Conservation (phyloP, 495 filamentous ascomycete species). For the Zalerion maritima region DNA sequence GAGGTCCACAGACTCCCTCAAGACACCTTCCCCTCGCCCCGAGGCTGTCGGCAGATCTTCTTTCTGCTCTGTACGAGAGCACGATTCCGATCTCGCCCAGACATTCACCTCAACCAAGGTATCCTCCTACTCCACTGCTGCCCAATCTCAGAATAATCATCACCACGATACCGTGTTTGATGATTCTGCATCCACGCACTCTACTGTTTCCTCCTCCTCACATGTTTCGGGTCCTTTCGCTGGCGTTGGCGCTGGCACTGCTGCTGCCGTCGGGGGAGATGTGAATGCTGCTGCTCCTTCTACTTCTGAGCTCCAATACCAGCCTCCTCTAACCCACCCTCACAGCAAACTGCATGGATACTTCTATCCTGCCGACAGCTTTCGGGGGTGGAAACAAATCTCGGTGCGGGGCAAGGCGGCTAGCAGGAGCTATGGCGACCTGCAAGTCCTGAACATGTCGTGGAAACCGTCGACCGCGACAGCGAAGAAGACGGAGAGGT, state of each 20-base stretch:
- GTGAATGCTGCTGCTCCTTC: no score
- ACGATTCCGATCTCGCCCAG: conserved; percentile 43
- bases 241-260: conserved; percentile 7
- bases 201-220: conserved; percentile 5
- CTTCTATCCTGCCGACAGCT: conserved; percentile 58
- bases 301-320: conserved; percentile 37
- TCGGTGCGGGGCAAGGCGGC: conserved; percentile 46
- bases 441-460: conserved; percentile 38
- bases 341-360: conserved; percentile 38
- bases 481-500: conserved; percentile 12
- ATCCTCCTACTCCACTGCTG: conserved; percentile 33
- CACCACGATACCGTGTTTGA: conserved; percentile 32
- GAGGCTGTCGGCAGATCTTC: conserved; percentile 33
- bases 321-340: conserved; percentile 28
- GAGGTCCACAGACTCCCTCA: no score
- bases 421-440: conserved; percentile 60
- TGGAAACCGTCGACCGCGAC: conserved; percentile 40
- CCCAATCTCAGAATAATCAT: no score
- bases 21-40: no score
- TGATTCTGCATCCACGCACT: conserved; percentile 16
- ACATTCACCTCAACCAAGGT: conserved; percentile 55
- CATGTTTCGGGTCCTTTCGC: neutral
- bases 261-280: no score
- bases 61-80: conserved; percentile 44
- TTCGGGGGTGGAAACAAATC: conserved; percentile 60